Evolutionary conservation across 495 filamentous ascomycete genomes (phyloP), one percentile per base, ranked within the genome.

Genomic region (Polyplosphaeria fusca): DNA sequence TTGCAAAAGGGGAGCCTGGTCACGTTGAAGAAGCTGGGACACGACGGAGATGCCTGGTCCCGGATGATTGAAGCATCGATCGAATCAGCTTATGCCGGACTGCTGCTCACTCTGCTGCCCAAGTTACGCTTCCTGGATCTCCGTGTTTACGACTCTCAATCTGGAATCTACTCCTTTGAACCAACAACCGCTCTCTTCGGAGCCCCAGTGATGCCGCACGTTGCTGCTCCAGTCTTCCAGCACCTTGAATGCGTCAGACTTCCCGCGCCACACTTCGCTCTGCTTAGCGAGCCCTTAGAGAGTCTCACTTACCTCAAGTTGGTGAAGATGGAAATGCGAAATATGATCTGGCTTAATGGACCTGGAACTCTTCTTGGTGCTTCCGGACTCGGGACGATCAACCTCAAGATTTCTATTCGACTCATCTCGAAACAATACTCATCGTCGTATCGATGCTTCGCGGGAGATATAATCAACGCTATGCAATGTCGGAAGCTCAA

Each of bases 11-110:
- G 7, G 30, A 7, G 30, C 14, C 14, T 35, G 30, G 30, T 7
- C 14, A 27, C 22, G 26, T 18, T 47, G 4, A 47, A 47, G 44
- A 25, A 27, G 3, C 16, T 26, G 23, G 44, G 44, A 2, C 19
- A 27, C n/a, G 7, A 47, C 2, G 44, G 24, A 20, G 44, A 47
- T 16, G 22, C 44, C 5, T 47, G 44, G 44, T 28, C 25, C 28
- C 25, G 22, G 2, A 47, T 47, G 44, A 26, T 27, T 25, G 25
- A 26, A 28, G 23, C 44, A 4, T 47, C 44, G 9, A 47, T 47
- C 18, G 44, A 47, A 18, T 47, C 44, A 26, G 44, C 44, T 7
- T 47, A 26, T 18, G 44, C 44, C 4, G 44, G 44, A 13, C 44
- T 47, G 22, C 23, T 47, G 44, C 44, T 47, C 7, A 18, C 44